Conservation (phyloP, 768 basidiomycete genomes). For the Agrocybe praecox region DNA sequence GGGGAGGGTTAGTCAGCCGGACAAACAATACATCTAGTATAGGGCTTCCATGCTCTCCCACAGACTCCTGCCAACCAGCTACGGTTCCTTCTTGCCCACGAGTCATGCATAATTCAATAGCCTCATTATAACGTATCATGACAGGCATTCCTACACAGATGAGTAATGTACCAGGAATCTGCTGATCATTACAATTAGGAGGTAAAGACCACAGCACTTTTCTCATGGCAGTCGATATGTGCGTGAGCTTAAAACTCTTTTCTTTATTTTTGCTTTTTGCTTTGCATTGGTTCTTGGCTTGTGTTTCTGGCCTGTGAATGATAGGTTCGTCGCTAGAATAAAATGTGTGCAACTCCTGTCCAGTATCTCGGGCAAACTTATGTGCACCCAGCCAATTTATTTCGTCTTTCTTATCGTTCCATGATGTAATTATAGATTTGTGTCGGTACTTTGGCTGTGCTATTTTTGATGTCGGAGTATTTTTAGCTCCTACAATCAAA, state of each 20-base stretch:
- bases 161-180: slow-evolving; percentile 25
- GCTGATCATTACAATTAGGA: slow-evolving; percentile 9
- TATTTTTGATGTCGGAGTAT: slow-evolving; percentile 10
- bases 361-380: slow-evolving; percentile 34
- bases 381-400: slow-evolving; percentile 33
- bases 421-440: slow-evolving; percentile 39
- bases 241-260: neutral
- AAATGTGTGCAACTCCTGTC: slow-evolving; percentile 23
- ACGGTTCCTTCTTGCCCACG: slow-evolving; percentile 33
- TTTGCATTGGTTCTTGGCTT: neutral
- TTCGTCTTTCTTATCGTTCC: slow-evolving; percentile 37
- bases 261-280: neutral
- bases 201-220: slow-evolving; percentile 20
- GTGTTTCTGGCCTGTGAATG: neutral
- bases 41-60: slow-evolving; percentile 12
- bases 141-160: slow-evolving; percentile 36
- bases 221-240: slow-evolving; percentile 14
- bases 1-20: slow-evolving; percentile 25
- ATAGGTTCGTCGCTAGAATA: slow-evolving; percentile 23
- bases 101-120: slow-evolving; percentile 34
- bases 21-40: slow-evolving; percentile 32
- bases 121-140: slow-evolving; percentile 32
- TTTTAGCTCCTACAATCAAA: slow-evolving; percentile 16
- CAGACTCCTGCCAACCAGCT: slow-evolving; percentile 24
- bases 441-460: slow-evolving; percentile 24